Percentiles rank a stretch among this genome's conserved stretches.
phyloP scores from a whole-genome alignment of 495 filamentous ascomycete genomes.

The Pyronema domesticum region DNA sequence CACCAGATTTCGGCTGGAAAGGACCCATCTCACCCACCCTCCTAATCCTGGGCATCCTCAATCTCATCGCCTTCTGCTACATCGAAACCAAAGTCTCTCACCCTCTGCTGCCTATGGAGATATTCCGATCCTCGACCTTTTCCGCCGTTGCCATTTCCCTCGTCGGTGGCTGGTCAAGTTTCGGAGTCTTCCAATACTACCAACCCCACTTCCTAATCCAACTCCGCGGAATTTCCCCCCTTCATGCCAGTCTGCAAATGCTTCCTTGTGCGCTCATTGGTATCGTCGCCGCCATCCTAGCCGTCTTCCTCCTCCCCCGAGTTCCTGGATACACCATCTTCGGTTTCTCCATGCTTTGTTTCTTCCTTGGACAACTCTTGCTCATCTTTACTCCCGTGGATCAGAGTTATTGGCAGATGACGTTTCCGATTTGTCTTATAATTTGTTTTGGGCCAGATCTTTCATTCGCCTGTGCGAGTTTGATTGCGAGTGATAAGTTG shows the following conservation, averaged over 20 bases:
- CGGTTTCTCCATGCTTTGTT: conserved; percentile 30
- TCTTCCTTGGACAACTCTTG: conserved; percentile 25
- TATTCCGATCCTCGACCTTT: conserved; percentile 32
- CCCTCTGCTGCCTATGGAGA: conserved; percentile 38
- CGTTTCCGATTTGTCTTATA: conserved; percentile 38
- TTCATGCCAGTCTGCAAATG: conserved; percentile 34
- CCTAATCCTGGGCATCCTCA: conserved; percentile 38
- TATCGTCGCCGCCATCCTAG: conserved; percentile 34
- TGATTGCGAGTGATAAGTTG: conserved; percentile 42
- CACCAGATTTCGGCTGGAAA: conserved; percentile 39
- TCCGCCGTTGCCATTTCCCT: conserved; percentile 39
- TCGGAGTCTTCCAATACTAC: conserved; percentile 46
- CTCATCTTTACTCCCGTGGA: conserved; percentile 30
- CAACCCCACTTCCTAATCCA: conserved; percentile 36
- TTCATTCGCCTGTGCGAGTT: conserved; percentile 39
- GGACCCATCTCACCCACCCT: conserved; percentile 35
- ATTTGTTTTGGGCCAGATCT: conserved; percentile 48
- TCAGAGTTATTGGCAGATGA: conserved; percentile 42
- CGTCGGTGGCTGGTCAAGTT: conserved; percentile 39
- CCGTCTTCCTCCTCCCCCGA: conserved; percentile 35
- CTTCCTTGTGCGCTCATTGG: conserved; percentile 32
- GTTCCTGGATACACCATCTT: conserved; percentile 37
- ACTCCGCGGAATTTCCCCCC: conserved; percentile 30
- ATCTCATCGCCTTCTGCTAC: conserved; percentile 33
- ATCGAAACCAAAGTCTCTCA: conserved; percentile 30